Percentiles rank a stretch among this genome's conserved stretches.
Evolutionary conservation across 805 yeast genomes (phyloP).

Genomic region (Spathaspora girioi): DNA sequence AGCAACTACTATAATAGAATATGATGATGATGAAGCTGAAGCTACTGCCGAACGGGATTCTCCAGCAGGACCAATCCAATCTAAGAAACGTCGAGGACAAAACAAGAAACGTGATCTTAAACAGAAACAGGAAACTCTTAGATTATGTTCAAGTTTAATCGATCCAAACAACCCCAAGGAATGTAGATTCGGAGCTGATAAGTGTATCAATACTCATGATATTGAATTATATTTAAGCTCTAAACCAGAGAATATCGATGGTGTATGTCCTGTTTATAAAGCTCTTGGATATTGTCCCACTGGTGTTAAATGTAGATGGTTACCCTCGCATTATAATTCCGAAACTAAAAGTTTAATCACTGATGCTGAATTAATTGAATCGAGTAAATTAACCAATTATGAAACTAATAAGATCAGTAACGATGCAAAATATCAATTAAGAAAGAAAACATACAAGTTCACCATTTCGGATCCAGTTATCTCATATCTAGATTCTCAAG

Average conservation of each 20-base stretch:
- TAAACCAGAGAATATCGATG: conserved; percentile 71
- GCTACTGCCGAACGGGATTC: conserved; percentile 33
- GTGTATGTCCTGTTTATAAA: conserved; percentile 78
- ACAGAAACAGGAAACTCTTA: conserved; percentile 60
- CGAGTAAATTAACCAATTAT: conserved; percentile 28
- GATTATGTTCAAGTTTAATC: conserved; percentile 61
- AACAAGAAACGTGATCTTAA: conserved; percentile 76
- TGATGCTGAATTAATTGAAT: conserved; percentile 32
- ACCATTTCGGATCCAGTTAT: conserved; percentile 54
- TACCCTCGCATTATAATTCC: conserved; percentile 60
- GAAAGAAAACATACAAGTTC: conserved; percentile 61
- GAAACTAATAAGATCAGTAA: conserved; percentile 64
- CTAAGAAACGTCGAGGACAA: conserved; percentile 59
- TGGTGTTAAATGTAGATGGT: conserved; percentile 92
- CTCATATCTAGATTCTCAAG: conserved; percentile 61
- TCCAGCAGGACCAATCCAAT: conserved; percentile 32
- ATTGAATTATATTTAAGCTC: conserved; percentile 55
- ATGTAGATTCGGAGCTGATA: conserved; percentile 65
- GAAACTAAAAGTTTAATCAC: conserved; percentile 43
- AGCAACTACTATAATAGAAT: conserved; percentile 39
- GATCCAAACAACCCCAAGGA: conserved; percentile 47
- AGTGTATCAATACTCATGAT: conserved; percentile 79
- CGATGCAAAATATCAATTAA: conserved; percentile 45
- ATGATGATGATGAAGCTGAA: conserved; percentile 44
- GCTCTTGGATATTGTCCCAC: conserved; percentile 88